These are phyloP conservation scores for Lentinus brumalis DNA, from an alignment of 768 basidiomycete species.

Conservation along the genomic window DNA sequence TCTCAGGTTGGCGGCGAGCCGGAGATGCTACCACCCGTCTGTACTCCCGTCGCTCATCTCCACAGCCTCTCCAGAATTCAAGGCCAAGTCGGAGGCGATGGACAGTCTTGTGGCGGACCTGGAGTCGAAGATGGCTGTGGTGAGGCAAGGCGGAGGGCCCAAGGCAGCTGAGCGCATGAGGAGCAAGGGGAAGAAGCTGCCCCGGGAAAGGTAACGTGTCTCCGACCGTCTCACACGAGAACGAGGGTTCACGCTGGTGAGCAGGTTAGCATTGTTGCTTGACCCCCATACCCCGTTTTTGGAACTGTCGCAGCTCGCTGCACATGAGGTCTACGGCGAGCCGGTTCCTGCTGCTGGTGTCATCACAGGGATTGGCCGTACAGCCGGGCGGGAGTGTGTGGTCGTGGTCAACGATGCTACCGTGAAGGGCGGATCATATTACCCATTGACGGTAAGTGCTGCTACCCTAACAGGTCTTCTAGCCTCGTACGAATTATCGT, in stretches of 20 bases:
- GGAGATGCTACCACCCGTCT: constrained; percentile 61
- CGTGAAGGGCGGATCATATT: constrained; percentile 91
- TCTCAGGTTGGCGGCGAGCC: constrained; percentile 1
- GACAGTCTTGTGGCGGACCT: constrained; percentile 65
- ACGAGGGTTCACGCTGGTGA: not conserved
- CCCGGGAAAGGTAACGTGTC: constrained; percentile 69
- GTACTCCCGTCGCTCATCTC: constrained; percentile 75
- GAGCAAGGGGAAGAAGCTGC: constrained; percentile 78
- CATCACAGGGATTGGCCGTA: constrained; percentile 75
- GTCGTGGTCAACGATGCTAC: constrained; percentile 94
- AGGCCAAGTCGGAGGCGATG: constrained; percentile 67
- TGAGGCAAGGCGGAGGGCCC: constrained; percentile 70
- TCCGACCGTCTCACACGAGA: not conserved
- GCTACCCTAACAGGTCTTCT: not conserved
- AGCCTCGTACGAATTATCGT: not conserved
- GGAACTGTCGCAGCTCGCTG: constrained; percentile 85
- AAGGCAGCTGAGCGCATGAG: constrained; percentile 77
- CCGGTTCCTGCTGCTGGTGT: constrained; percentile 87
- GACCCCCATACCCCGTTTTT: constrained; percentile 90
- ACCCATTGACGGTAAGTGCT: constrained; percentile 71
- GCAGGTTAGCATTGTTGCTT: constrained; percentile 69
- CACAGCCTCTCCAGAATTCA: constrained; percentile 70
- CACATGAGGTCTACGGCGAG: constrained; percentile 82
- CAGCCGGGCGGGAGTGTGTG: constrained; percentile 83
- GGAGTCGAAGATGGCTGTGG: constrained; percentile 57